These are phyloP conservation scores for Xylariaceae sp. DNA, from an alignment of 2,329 filamentous ascomycete species.

Conservation along the genomic window DNA sequence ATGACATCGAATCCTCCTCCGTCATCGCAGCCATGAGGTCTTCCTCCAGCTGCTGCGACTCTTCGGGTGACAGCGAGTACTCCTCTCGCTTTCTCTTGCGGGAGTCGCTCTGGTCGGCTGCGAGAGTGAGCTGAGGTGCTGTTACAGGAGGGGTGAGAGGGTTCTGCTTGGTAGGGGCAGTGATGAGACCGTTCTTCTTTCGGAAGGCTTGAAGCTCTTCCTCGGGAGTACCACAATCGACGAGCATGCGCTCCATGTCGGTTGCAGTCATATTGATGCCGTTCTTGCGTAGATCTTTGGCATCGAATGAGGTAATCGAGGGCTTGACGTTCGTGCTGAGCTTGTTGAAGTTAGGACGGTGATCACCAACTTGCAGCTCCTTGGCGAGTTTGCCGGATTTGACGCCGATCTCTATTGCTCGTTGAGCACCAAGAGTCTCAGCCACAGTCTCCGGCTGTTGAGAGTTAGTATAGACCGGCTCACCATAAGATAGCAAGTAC, in stretches of 20 bases:
- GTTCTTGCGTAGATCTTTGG: neutral
- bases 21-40: too few relatives aligned
- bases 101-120: too few relatives aligned
- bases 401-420: constrained; percentile 7
- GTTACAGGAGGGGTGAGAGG: neutral
- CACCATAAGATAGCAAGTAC: neutral
- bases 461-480: neutral
- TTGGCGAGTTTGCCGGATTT: constrained; percentile 6
- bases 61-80: too few relatives aligned
- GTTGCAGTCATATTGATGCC: constrained; percentile 5
- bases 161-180: too few relatives aligned
- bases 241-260: constrained; percentile 1
- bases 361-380: constrained; percentile 12
- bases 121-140: too few relatives aligned
- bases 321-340: neutral
- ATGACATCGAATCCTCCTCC: too few relatives aligned
- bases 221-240: neutral
- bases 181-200: too few relatives aligned
- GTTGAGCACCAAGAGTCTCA: constrained; percentile 5
- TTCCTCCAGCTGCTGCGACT: too few relatives aligned
- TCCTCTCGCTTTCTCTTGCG: too few relatives aligned
- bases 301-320: neutral
- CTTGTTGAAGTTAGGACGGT: neutral
- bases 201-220: neutral
- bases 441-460: constrained; percentile 8